phyloP scores from a whole-genome alignment of 768 basidiomycete species.

The Boletus sensibilis region DNA sequence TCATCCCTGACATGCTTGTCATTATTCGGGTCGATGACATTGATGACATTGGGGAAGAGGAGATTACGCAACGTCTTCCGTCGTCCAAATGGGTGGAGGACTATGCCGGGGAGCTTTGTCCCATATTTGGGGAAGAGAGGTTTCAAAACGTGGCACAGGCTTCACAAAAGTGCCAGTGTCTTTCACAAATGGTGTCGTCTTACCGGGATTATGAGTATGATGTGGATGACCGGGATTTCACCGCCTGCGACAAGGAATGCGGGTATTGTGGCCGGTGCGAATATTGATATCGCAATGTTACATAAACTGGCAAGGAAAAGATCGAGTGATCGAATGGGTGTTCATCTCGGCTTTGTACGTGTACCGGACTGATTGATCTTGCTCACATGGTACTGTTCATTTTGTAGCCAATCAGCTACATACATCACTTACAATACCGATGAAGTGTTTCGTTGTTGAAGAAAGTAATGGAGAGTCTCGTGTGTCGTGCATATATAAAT shows the following conservation, averaged over 20 bases:
- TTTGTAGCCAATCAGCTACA: background rate
- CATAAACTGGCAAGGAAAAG: background rate
- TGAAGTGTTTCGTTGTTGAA: background rate
- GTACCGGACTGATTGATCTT: background rate
- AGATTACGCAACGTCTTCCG: conserved; percentile 4
- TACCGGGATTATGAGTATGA: background rate
- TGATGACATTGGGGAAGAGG: background rate
- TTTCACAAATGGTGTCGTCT: background rate
- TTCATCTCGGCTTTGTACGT: background rate
- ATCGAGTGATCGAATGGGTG: too few relatives aligned
- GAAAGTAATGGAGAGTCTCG: background rate
- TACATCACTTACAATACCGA: background rate
- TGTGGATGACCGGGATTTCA: background rate
- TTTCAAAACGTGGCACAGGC: background rate
- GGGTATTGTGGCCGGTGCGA: conserved; percentile 6
- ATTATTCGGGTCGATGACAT: conserved; percentile 4
- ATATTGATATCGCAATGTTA: background rate
- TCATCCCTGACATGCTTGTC: conserved; percentile 7
- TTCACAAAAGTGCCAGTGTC: background rate
- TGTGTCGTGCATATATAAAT: background rate
- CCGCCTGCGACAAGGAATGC: conserved; percentile 9
- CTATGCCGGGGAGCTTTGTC: background rate
- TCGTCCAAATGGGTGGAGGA: conserved; percentile 2
- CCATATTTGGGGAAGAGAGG: background rate
- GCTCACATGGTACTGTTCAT: background rate